phyloP scores from a whole-genome alignment of 2,329 filamentous ascomycete species.

The Dactylellina cionopaga region DNA sequence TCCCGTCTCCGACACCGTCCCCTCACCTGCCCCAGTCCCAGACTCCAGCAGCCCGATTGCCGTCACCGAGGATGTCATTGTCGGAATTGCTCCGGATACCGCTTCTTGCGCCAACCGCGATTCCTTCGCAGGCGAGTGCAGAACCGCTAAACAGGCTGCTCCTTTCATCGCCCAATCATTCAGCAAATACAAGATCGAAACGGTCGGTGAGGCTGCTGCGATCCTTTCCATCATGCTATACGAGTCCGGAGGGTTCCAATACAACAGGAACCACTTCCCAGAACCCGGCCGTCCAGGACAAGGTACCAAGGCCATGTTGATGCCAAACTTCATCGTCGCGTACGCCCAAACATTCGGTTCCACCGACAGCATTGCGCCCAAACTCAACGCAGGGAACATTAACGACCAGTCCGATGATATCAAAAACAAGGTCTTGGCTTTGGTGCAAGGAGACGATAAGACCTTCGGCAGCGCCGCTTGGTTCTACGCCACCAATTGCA shows the following conservation, averaged over 20 bases:
- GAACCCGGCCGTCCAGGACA: conserved; percentile 70
- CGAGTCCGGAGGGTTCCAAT: conserved; percentile 76
- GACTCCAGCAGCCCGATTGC: background rate
- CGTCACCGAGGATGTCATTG: conserved; percentile 62
- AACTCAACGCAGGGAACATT: conserved; percentile 17
- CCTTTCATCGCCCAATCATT: conserved; percentile 69
- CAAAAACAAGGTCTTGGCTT: conserved; percentile 25
- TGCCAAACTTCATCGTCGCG: conserved; percentile 63
- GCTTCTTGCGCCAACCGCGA: conserved; percentile 64
- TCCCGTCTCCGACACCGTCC: background rate
- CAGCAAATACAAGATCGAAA: conserved; percentile 67
- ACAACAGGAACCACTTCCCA: conserved; percentile 73
- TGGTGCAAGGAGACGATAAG: conserved; percentile 20
- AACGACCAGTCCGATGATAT: background rate
- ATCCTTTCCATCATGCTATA: conserved; percentile 76
- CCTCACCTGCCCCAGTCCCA: background rate
- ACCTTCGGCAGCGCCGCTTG: conserved; percentile 36
- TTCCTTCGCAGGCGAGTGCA: conserved; percentile 69
- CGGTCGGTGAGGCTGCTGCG: conserved; percentile 72
- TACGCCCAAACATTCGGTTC: conserved; percentile 43
- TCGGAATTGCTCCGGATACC: conserved; percentile 69
- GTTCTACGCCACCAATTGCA: conserved; percentile 41
- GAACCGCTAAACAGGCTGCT: conserved; percentile 71
- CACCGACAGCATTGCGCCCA: conserved; percentile 25
- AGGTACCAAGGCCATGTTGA: conserved; percentile 76